Evolutionary conservation across 768 basidiomycete genomes (phyloP).

Genomic region (Russula sp.): DNA sequence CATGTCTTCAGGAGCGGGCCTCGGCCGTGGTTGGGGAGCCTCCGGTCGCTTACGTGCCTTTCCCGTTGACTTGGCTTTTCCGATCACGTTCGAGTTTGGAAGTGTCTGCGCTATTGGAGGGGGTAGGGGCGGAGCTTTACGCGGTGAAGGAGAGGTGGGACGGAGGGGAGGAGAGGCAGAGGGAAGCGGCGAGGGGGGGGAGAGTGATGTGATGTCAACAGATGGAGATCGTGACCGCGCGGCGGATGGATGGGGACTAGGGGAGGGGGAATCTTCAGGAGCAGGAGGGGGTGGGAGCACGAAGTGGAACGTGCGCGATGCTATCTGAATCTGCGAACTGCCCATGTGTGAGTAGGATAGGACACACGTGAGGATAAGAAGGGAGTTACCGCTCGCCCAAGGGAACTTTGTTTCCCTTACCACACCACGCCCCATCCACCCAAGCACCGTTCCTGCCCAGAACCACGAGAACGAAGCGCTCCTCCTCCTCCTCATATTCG

Average conservation of each 20-base stretch:
- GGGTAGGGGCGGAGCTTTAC: constrained; percentile 41
- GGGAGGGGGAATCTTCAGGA: constrained; percentile 75
- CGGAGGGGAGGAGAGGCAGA: constrained; percentile 66
- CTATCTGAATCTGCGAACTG: constrained; percentile 95
- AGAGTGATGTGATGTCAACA: constrained; percentile 63
- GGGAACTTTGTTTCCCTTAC: constrained; percentile 79
- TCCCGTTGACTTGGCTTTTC: constrained; percentile 16
- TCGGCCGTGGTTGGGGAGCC: constrained; percentile 32
- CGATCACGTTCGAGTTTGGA: constrained; percentile 56
- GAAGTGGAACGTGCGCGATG: constrained; percentile 94
- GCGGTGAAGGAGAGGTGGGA: constrained; percentile 34
- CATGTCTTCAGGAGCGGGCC: constrained; percentile 63
- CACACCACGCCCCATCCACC: constrained; percentile 96
- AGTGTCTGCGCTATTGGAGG: constrained; percentile 41
- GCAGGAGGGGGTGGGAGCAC: constrained; percentile 83
- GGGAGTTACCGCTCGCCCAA: constrained; percentile 67
- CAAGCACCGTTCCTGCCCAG: constrained; percentile 97
- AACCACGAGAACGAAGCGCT: constrained; percentile 83
- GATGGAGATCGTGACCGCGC: constrained; percentile 66
- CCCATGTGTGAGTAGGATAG: constrained; percentile 21
- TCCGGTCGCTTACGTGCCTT: constrained; percentile 13
- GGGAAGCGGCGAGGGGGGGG: constrained; percentile 73
- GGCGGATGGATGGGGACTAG: constrained; percentile 64
- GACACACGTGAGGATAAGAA: background rate
- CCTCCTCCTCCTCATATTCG: constrained; percentile 85